Conservation (phyloP, 1,284 basidiomycete species). For the Sporisorium reilianum region DNA sequence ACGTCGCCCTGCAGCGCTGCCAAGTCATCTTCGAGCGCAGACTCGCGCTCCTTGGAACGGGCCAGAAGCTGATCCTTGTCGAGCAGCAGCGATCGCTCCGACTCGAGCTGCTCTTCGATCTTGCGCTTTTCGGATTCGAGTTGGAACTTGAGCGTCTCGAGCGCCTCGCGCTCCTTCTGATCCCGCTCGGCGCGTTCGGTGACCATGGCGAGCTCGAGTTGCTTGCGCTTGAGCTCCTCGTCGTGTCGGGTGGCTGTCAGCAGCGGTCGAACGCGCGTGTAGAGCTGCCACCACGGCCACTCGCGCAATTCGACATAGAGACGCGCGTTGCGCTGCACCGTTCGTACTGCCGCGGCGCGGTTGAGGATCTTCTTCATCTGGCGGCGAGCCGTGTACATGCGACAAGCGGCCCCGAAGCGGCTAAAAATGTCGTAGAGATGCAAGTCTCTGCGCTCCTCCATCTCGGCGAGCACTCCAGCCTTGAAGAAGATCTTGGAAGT, state of each 20-base stretch:
- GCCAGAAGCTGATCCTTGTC: conserved; percentile 90
- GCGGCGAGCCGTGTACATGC: conserved; percentile 86
- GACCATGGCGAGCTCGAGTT: conserved; percentile 81
- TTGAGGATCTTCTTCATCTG: conserved; percentile 96
- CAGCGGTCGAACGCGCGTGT: conserved; percentile 90
- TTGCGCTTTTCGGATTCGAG: conserved; percentile 62
- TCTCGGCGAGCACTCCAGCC: conserved; percentile 95
- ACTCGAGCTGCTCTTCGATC: conserved; percentile 83
- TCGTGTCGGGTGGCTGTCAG: conserved; percentile 92
- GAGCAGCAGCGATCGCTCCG: conserved; percentile 81
- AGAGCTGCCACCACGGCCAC: conserved; percentile 99
- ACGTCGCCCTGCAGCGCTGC: conserved; percentile 83
- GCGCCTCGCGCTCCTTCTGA: conserved; percentile 59
- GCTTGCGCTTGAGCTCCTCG: conserved; percentile 89
- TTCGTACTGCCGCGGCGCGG: conserved; percentile 88
- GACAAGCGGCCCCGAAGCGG: conserved; percentile 83
- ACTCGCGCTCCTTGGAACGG: conserved; percentile 85
- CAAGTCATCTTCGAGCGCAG: conserved; percentile 86
- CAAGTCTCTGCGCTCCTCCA: conserved; percentile 91
- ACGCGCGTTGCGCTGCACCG: conserved; percentile 92
- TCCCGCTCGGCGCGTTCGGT: conserved; percentile 67
- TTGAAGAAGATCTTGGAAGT: conserved; percentile 99
- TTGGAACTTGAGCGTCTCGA: conserved; percentile 59
- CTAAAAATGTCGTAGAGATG: conserved; percentile 90
- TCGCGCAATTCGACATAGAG: conserved; percentile 84